phyloP scores from a whole-genome alignment of 257 asterid genomes.

The Scutellaria barbata region DNA sequence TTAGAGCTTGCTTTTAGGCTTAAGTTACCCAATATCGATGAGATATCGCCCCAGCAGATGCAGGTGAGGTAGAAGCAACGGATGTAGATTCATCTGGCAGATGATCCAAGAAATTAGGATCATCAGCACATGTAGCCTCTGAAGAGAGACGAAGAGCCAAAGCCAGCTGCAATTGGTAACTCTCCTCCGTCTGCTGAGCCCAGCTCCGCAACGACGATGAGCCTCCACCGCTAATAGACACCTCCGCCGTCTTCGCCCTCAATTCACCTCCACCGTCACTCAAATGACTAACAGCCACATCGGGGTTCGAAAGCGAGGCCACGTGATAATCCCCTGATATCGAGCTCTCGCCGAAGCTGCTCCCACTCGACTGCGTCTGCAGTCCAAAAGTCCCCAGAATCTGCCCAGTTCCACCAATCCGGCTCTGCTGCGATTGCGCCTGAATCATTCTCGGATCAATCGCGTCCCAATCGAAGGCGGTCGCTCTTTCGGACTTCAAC shows the following conservation, averaged over 20 bases:
- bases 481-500: conserved; percentile 47
- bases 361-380: conserved; percentile 92
- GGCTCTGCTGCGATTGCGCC: conserved; percentile 56
- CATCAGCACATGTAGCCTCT: conserved; percentile 82
- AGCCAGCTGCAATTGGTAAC: conserved; percentile 91
- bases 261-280: conserved; percentile 58
- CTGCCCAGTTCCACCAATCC: conserved; percentile 60
- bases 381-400: conserved; percentile 59
- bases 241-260: conserved; percentile 54
- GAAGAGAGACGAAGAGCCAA: conserved; percentile 88
- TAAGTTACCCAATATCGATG: conserved; percentile 89
- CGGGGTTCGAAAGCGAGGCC: conserved; percentile 66
- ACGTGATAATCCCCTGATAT: conserved; percentile 73
- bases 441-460: conserved; percentile 64
- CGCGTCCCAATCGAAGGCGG: conserved; percentile 65
- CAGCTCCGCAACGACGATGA: conserved; percentile 80
- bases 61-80: conserved; percentile 44
- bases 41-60: conserved; percentile 68
- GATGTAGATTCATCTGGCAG: conserved; percentile 58
- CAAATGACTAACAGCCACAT: conserved; percentile 39
- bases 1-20: conserved; percentile 1
- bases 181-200: conserved; percentile 99
- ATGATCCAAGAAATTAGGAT: conserved; percentile 83
- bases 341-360: conserved; percentile 91
- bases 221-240: conserved; percentile 48